Evolutionary conservation across 345 rosid genomes (phyloP).

Genomic region (Lenwebbia sp.): DNA sequence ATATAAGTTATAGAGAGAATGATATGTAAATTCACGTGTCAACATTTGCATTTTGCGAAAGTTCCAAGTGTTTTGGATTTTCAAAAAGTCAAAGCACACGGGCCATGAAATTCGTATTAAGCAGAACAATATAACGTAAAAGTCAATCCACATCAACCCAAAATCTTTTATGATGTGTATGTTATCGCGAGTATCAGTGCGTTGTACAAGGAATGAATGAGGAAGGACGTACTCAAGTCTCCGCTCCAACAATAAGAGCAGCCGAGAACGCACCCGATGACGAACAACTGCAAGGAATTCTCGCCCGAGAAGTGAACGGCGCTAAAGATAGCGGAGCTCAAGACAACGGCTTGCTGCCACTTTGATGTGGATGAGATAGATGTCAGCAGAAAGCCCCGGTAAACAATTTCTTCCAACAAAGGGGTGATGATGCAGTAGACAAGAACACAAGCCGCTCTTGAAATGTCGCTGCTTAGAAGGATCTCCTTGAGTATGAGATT

Average conservation of each 20-base stretch:
- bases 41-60: background rate
- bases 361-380: conserved; percentile 47
- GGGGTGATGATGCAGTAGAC: conserved; percentile 65
- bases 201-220: conserved; percentile 67
- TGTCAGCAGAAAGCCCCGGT: conserved; percentile 68
- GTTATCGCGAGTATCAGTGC: conserved; percentile 43
- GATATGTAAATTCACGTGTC: background rate
- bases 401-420: conserved; percentile 60
- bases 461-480: conserved; percentile 31
- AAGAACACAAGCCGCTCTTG: conserved; percentile 39
- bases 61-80: background rate
- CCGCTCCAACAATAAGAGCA: conserved; percentile 73
- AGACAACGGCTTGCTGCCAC: conserved; percentile 45
- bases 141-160: too few species aligned
- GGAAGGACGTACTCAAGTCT: conserved; percentile 46
- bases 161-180: conserved; percentile 8
- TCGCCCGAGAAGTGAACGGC: conserved; percentile 72
- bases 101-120: background rate
- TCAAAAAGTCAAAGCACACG: background rate
- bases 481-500: conserved; percentile 47
- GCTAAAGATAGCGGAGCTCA: conserved; percentile 63
- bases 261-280: conserved; percentile 63
- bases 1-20: background rate
- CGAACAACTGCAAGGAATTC: conserved; percentile 47
- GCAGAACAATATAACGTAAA: background rate